Evolutionary conservation across 169 alveolate genomes (phyloP), one percentile per base, ranked within the genome.

Genomic region (Pseudocohnilembus persalinus): DNA sequence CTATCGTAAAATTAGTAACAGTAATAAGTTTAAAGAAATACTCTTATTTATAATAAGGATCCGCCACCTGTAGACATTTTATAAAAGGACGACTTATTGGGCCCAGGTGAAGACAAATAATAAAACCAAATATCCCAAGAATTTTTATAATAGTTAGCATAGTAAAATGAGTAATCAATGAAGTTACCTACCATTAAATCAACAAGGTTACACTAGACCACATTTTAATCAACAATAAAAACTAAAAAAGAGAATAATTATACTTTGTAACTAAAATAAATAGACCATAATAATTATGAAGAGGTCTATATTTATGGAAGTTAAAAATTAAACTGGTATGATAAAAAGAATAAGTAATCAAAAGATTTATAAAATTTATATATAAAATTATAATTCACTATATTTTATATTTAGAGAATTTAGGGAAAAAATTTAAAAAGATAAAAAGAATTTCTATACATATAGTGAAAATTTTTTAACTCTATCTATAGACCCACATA

Each of bases 381-480:
- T 85, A 88, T 90, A 86, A 34, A 87, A 89, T 27, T 78, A 83
- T 31, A 78, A 90, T 68, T n/a, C n/a, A 90, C 78, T 78, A 91
- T 85, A 30, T 82, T 86, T 78, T 81, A 90, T 49, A 86, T 86
- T 31, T 91, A 91, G 82, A 76, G 88, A 80, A 35, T 88, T 34
- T 49, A 84, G 95, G 74, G 75, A 86, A 72, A 77, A 77, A 31
- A 75, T 88, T 0, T 75, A 83, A 68, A 63, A 76, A 29, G 95
- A 91, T 65, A 68, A 29, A 4, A 73, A 74, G 25, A 77, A 88
- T 74, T 88, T 85, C 87, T 91, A 91, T 64, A 85, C 95, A 0
- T 91, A 91, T 68, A 85, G 92, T 11, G 74, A 65, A 29, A 88
- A 88, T 0, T 77, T 74, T 82, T 73, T 91, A n/a, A 34, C 90